These are phyloP conservation scores for Nasturtium officinale DNA, from an alignment of 345 rosid species.

Conservation along the genomic window DNA sequence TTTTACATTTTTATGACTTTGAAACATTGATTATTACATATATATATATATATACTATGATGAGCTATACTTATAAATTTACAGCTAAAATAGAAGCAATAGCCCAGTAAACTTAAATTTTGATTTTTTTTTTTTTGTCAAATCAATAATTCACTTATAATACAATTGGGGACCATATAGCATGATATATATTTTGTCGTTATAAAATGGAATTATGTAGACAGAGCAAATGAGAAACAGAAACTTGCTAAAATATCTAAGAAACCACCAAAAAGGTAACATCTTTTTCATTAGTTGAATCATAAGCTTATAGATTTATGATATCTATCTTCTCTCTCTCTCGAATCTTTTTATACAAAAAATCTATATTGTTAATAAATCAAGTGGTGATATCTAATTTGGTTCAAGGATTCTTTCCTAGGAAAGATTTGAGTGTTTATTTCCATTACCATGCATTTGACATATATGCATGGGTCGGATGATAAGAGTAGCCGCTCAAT, in stretches of 20 bases:
- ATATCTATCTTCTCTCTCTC: neutral
- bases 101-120: neutral
- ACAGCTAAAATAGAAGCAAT: neutral
- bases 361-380: neutral
- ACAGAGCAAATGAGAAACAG: neutral
- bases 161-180: constrained; percentile 26
- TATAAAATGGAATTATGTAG: neutral
- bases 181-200: constrained; percentile 12
- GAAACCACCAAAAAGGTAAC: constrained; percentile 26
- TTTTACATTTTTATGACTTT: too few species aligned
- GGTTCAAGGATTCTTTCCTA: too few species aligned
- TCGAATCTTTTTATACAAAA: neutral
- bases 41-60: neutral
- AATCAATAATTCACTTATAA: neutral
- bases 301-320: constrained; percentile 5
- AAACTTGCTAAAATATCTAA: constrained; percentile 25
- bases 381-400: too few species aligned
- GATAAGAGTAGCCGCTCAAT: too few species aligned
- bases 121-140: neutral
- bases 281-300: constrained; percentile 25
- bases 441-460: too few species aligned
- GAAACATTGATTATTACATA: too few species aligned
- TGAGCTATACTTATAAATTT: neutral
- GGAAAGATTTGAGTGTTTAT: too few species aligned
- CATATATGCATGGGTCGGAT: too few species aligned